Base-by-base conservation (phyloP, 2,329 filamentous ascomycete genomes). In the Thyridium curvatum region DNA sequence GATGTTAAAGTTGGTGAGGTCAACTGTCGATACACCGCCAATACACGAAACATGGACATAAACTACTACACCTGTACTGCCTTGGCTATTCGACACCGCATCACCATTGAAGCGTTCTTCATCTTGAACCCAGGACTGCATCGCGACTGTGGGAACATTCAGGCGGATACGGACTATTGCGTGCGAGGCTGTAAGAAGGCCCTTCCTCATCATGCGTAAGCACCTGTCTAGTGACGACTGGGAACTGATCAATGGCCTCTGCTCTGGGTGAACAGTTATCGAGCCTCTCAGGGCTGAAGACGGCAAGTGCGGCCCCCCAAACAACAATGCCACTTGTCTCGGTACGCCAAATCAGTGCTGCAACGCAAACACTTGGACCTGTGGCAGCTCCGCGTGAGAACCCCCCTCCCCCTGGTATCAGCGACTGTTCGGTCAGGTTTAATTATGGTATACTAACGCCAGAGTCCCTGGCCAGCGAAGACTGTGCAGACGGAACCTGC, bases 291-390 rank as follows among this genome's bases (percentile, higher is more conserved):
- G 44, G 34, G 46, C 49, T 5, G 30, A 18, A 4, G 52, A 60
- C 34, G 56, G 58, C 3, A 33, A 49, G 18, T 61, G 56, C 37
- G 59, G 59, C 16, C 56, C 54, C 12, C 37, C 35, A 8, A 35
- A 60, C 44, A 49, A 51, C 16, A 55, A 59, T 39, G 53, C 57
- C 6, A 57, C 58, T 4, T 62, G 58, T 38, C 17, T 52, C 28
- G 56, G 55, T 13, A 48, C 44, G 13, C n/a, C n/a, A n/a, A 42
- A 47, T 4, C 53, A 51, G 30, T 61, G 56, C 48, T 62, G 56
- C 41, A 60, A 61, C 42, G 41, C 51, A 8, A 32, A 54, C 40
- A 61, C 50, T 8, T 60, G 47, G 46, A 58, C 17, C 12, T 60
- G 57, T 44, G 54, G 57, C 28, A 32, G 52, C 30, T 41, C 48